A percentile compares a stretch with the other conserved stretches of the same genome.
Evolutionary conservation across 2,329 filamentous ascomycete genomes (phyloP).

Genomic region (Beauveria australis): DNA sequence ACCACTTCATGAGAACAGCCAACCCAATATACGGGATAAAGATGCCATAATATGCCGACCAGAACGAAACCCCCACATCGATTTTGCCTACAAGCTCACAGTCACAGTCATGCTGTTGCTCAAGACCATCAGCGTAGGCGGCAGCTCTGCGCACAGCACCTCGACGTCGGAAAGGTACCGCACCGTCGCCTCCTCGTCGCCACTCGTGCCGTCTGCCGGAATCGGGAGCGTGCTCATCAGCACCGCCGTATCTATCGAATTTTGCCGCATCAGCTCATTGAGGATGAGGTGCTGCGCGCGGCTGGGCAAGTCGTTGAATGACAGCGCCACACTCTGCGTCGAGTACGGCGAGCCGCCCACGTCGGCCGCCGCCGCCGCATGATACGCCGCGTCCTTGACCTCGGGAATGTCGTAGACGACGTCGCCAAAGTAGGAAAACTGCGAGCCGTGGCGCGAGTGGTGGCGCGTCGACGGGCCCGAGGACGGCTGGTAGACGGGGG

Average conservation of each 20-base stretch:
- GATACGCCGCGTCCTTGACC: constrained; percentile 34
- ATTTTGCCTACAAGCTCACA: constrained; percentile 50
- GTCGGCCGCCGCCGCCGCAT: constrained; percentile 19
- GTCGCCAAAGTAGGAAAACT: constrained; percentile 25
- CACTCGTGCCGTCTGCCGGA: constrained; percentile 66
- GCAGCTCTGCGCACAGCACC: constrained; percentile 66
- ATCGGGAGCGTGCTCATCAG: constrained; percentile 78
- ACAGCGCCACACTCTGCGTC: constrained; percentile 58
- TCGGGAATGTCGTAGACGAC: constrained; percentile 35
- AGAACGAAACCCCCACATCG: too few relatives aligned
- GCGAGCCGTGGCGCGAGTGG: constrained; percentile 31
- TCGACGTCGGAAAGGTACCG: constrained; percentile 72
- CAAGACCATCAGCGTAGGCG: constrained; percentile 70
- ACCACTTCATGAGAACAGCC: not conserved
- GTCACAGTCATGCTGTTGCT: constrained; percentile 89
- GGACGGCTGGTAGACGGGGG: constrained; percentile 15
- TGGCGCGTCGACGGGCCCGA: constrained; percentile 17
- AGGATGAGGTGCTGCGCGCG: constrained; percentile 79
- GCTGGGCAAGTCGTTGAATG: constrained; percentile 80
- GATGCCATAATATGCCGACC: too few relatives aligned
- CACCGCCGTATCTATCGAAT: constrained; percentile 65
- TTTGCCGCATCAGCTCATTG: constrained; percentile 69
- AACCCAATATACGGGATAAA: not conserved
- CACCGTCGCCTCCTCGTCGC: constrained; percentile 60
- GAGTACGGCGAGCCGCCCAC: constrained; percentile 39